A percentile compares a stretch with the other conserved stretches of the same genome.
These are phyloP conservation scores for Cyberlindnera euphorbiae DNA, from an alignment of 805 yeast genomes.

Conservation along the genomic window DNA sequence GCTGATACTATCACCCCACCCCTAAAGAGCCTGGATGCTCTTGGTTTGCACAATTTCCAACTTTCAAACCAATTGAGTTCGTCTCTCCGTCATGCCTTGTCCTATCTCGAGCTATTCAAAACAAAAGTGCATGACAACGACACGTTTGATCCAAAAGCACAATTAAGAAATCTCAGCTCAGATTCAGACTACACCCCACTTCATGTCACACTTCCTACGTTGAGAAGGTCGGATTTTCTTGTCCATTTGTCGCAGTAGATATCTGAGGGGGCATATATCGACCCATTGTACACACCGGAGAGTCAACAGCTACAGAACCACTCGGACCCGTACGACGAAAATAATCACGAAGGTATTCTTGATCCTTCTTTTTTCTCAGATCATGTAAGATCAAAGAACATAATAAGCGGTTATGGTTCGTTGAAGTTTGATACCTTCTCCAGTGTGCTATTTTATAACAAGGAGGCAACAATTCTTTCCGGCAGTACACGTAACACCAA, in stretches of 20 bases:
- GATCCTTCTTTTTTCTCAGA: constrained; percentile 11
- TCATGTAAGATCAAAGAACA: no score
- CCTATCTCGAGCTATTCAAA: no score
- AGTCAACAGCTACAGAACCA: constrained; percentile 1
- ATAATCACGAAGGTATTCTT: no score
- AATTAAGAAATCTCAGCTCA: no score
- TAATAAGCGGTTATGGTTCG: not conserved
- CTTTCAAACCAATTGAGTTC: no score
- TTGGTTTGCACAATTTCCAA: no score
- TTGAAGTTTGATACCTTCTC: constrained; percentile 11
- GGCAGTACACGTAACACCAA: not conserved
- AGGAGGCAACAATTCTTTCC: constrained; percentile 1
- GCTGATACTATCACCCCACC: no score
- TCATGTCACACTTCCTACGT: constrained; percentile 10
- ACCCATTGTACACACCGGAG: constrained; percentile 7
- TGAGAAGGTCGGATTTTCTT: constrained; percentile 6
- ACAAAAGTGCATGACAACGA: no score
- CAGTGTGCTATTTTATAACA: constrained; percentile 14
- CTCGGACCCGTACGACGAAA: constrained; percentile 2
- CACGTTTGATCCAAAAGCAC: no score
- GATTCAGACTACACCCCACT: constrained; percentile 10
- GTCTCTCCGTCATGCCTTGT: no score
- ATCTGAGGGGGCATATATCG: constrained; percentile 4
- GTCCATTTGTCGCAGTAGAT: constrained; percentile 6
- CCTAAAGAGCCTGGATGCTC: no score